Evolutionary conservation across 305 asterid species (phyloP).

Genomic region (Fraxinus greggii): DNA sequence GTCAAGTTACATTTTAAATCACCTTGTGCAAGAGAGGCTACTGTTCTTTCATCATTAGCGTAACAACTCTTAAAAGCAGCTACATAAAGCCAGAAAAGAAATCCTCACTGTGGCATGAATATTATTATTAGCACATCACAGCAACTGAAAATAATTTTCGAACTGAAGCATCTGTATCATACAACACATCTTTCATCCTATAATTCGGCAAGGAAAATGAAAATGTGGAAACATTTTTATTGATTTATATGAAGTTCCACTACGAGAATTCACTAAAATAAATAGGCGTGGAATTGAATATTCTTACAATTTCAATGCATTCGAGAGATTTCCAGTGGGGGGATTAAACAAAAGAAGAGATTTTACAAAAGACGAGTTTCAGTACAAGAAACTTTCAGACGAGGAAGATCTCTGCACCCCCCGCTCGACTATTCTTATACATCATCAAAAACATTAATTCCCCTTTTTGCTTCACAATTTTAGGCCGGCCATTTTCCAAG

Average conservation of each 20-base stretch:
- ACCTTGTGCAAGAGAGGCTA: no score
- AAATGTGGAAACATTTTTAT: not conserved
- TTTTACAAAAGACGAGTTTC: slow-evolving; percentile 17
- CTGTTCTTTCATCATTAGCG: no score
- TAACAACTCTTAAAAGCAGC: no score
- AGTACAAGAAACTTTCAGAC: slow-evolving; percentile 18
- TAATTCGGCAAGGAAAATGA: not conserved
- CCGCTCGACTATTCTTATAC: not conserved
- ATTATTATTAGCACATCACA: no score
- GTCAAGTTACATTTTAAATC: no score
- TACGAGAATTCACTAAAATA: not conserved
- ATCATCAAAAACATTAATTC: not conserved
- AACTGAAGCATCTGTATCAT: not conserved
- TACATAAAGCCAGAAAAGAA: no score
- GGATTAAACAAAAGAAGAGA: not conserved
- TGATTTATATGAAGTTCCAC: not conserved
- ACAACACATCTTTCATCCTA: not conserved
- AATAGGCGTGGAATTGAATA: not conserved
- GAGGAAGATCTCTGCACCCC: slow-evolving; percentile 18
- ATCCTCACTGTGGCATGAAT: no score
- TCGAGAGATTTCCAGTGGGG: not conserved
- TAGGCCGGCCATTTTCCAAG: not conserved
- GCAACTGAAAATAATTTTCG: not conserved
- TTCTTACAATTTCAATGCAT: not conserved
- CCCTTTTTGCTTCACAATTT: not conserved